These are phyloP conservation scores for Butyriboletus appendiculatus DNA, from an alignment of 1,284 basidiomycete genomes.

Conservation along the genomic window DNA sequence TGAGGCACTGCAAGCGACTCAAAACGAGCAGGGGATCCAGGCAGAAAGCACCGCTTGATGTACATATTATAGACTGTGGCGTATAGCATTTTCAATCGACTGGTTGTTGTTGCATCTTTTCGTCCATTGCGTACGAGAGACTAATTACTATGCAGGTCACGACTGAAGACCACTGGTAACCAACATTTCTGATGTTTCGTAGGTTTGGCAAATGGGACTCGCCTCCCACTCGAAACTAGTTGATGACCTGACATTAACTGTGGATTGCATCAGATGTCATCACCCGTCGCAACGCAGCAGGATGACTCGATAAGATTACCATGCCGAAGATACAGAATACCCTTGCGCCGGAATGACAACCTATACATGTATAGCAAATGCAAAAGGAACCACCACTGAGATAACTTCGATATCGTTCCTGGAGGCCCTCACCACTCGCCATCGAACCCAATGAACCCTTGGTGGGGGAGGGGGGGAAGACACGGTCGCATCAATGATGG, in stretches of 20 bases:
- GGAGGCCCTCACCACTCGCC: conserved; percentile 64
- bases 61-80: neutral
- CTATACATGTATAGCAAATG: neutral
- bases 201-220: neutral
- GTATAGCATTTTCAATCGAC: neutral
- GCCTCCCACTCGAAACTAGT: neutral
- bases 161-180: neutral
- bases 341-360: neutral
- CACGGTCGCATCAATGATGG: neutral
- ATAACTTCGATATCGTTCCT: neutral
- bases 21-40: conserved; percentile 25
- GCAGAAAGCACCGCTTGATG: conserved; percentile 25
- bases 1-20: conserved; percentile 21
- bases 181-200: neutral
- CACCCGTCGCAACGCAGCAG: neutral
- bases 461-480: neutral
- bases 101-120: neutral
- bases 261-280: neutral
- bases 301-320: neutral
- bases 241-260: neutral
- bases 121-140: neutral
- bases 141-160: neutral
- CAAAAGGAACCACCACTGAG: neutral
- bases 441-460: conserved; percentile 81
- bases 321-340: neutral